Conservation (phyloP, 176 grass and related monocot species). For the Zea mays region DNA sequence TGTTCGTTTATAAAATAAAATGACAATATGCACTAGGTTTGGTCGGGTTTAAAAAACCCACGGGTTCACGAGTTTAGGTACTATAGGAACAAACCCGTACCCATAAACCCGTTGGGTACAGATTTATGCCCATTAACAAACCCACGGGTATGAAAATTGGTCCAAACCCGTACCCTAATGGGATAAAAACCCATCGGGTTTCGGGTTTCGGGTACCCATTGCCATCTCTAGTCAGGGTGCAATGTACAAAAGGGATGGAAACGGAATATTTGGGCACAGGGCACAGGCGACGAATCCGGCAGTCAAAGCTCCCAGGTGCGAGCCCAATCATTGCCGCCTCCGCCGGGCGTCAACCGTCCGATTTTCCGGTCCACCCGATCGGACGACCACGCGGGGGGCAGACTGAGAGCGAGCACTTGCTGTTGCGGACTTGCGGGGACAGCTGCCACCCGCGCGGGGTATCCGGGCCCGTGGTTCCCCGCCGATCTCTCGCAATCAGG, state of each 20-base stretch:
- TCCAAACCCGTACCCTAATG: no score
- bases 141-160: no score
- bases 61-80: no score
- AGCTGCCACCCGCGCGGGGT: slow-evolving; percentile 37
- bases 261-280: slow-evolving; percentile 22
- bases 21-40: no score
- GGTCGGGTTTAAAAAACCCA: no score
- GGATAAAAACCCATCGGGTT: no score
- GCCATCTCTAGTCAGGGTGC: not conserved
- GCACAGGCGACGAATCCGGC: slow-evolving; percentile 2
- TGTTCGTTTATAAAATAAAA: no score
- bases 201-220: no score
- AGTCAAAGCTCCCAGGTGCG: slow-evolving; percentile 55
- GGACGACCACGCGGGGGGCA: not conserved
- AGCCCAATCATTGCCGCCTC: slow-evolving; percentile 60
- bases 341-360: not conserved
- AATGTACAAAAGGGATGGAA: slow-evolving; percentile 2
- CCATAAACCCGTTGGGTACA: no score
- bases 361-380: slow-evolving; percentile 4
- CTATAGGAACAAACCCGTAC: no score
- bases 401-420: not conserved
- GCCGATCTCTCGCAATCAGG: slow-evolving; percentile 7
- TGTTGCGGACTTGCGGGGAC: no score
- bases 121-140: no score
- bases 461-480: slow-evolving; percentile 41